Conservation (phyloP, 768 basidiomycete genomes). For the Tephrocybe sp. region DNA sequence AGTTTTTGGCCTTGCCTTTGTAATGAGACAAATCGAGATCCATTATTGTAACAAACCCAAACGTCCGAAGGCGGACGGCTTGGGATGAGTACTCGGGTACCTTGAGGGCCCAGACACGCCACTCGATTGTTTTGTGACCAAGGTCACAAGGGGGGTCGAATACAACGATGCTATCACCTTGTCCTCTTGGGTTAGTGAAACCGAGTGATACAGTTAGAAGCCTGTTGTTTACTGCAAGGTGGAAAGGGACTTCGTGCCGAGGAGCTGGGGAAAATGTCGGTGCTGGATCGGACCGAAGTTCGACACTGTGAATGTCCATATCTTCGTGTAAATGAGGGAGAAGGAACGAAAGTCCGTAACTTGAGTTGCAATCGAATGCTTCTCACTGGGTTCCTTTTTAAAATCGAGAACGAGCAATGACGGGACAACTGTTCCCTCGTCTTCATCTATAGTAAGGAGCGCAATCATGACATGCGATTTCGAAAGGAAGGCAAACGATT, state of each 20-base stretch:
- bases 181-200: constrained; percentile 30
- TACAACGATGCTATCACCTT: constrained; percentile 13
- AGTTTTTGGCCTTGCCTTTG: constrained; percentile 8
- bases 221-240: constrained; percentile 37
- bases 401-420: constrained; percentile 42
- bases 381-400: constrained; percentile 26
- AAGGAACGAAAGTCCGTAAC: constrained; percentile 37
- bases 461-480: constrained; percentile 39
- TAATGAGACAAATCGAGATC: constrained; percentile 40
- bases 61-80: constrained; percentile 30
- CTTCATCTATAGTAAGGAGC: constrained; percentile 20
- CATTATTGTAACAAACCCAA: constrained; percentile 65
- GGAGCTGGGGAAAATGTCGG: constrained; percentile 40
- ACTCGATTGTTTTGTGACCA: constrained; percentile 29
- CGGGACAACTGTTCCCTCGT: constrained; percentile 17
- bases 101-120: constrained; percentile 51
- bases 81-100: constrained; percentile 42
- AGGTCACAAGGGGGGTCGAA: background rate
- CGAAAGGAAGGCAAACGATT: constrained; percentile 43
- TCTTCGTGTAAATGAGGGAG: constrained; percentile 36
- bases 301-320: constrained; percentile 31
- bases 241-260: constrained; percentile 44
- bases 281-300: constrained; percentile 56
- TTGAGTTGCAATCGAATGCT: constrained; percentile 27
- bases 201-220: constrained; percentile 48